Evolutionary conservation across 768 basidiomycete species (phyloP).

Genomic region (Termitomyces sp.): DNA sequence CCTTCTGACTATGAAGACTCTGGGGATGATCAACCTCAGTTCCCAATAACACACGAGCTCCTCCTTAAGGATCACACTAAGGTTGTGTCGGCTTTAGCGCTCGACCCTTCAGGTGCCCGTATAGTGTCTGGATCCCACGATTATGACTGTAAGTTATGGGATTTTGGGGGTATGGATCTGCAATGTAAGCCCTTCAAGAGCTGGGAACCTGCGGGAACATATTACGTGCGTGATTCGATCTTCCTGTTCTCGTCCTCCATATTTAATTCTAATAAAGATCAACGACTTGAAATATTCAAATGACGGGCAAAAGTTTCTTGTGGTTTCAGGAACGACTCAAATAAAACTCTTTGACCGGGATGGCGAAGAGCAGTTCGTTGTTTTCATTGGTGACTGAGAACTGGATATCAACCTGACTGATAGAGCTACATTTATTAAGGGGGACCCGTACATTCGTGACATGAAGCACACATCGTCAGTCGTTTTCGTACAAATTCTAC

Average conservation of each 20-base stretch:
- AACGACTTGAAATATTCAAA: slow-evolving; percentile 89
- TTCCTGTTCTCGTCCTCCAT: slow-evolving; percentile 12
- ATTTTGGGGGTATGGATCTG: slow-evolving; percentile 96
- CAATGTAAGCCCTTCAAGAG: slow-evolving; percentile 92
- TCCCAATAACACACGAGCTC: slow-evolving; percentile 91
- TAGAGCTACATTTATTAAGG: slow-evolving; percentile 83
- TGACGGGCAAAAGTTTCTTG: slow-evolving; percentile 81
- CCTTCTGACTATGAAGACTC: slow-evolving; percentile 45
- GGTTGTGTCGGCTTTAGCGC: slow-evolving; percentile 86
- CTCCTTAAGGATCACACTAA: slow-evolving; percentile 93
- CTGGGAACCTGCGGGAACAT: slow-evolving; percentile 93
- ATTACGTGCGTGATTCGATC: slow-evolving; percentile 57
- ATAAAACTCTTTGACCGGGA: slow-evolving; percentile 90
- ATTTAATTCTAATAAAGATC: slow-evolving; percentile 46
- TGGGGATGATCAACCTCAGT: slow-evolving; percentile 51
- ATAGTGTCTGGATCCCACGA: slow-evolving; percentile 92
- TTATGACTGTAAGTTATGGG: slow-evolving; percentile 98
- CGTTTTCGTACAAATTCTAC: neutral
- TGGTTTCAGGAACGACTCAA: slow-evolving; percentile 84
- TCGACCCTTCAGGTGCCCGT: slow-evolving; percentile 94
- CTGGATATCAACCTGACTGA: slow-evolving; percentile 45
- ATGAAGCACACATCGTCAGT: slow-evolving; percentile 97
- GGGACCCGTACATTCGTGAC: slow-evolving; percentile 97
- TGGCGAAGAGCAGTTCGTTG: slow-evolving; percentile 85
- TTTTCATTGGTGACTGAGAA: slow-evolving; percentile 13